Evolutionary conservation across 495 filamentous ascomycete genomes (phyloP).

Genomic region (Tuber borchii): DNA sequence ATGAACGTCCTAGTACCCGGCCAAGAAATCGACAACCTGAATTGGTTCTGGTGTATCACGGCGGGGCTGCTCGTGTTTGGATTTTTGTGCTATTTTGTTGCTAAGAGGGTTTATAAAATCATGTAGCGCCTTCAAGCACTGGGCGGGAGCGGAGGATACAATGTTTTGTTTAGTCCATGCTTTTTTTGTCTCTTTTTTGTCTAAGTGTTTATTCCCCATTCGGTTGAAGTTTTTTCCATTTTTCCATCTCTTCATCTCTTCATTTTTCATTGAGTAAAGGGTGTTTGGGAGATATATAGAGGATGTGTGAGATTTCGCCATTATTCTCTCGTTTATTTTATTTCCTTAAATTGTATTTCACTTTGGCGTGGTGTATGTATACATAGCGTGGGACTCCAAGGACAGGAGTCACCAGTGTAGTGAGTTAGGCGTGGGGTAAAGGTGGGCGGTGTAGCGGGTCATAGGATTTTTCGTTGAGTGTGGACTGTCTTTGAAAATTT

Average conservation of each 20-base stretch:
- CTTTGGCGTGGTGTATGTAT: background rate
- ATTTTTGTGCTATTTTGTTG: slow-evolving; percentile 69
- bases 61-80: slow-evolving; percentile 73
- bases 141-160: background rate
- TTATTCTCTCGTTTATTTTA: background rate
- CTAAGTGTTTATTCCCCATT: background rate
- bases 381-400: background rate
- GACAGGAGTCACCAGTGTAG: background rate
- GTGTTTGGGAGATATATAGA: background rate
- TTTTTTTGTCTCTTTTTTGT: background rate
- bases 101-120: slow-evolving; percentile 57
- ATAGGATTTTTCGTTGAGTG: background rate
- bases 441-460: background rate
- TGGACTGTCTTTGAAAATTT: background rate
- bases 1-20: slow-evolving; percentile 93
- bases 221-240: background rate
- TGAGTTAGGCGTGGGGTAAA: background rate
- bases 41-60: slow-evolving; percentile 65
- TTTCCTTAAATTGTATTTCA: background rate
- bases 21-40: slow-evolving; percentile 49
- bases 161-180: background rate
- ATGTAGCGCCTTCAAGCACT: slow-evolving; percentile 20
- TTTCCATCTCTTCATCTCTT: background rate
- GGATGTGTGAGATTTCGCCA: background rate
- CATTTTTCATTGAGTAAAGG: background rate